These are phyloP conservation scores for Isoetes engelmannii DNA, from an alignment of 83 land plant genomes.

Conservation along the genomic window DNA sequence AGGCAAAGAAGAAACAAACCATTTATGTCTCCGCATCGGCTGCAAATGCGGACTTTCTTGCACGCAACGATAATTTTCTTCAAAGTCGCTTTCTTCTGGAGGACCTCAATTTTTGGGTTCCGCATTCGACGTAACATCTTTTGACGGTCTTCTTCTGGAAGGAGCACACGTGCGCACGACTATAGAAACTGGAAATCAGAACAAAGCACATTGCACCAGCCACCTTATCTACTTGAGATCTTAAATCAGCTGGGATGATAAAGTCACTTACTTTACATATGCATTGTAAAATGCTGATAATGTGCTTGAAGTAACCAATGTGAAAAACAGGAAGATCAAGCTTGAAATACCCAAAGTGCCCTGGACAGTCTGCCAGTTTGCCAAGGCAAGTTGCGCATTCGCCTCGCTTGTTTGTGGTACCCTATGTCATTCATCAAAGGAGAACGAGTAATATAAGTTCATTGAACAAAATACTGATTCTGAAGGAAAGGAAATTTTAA, in stretches of 20 bases:
- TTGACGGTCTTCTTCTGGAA: slow-evolving; percentile 59
- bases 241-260: too few relatives aligned
- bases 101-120: slow-evolving; percentile 52
- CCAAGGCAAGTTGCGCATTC: slow-evolving; percentile 71
- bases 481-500: not conserved
- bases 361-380: slow-evolving; percentile 64
- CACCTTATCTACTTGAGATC: too few relatives aligned
- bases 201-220: too few relatives aligned
- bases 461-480: not conserved
- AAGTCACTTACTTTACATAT: slow-evolving; percentile 77
- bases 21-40: slow-evolving; percentile 65
- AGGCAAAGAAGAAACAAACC: slow-evolving; percentile 38
- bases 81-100: slow-evolving; percentile 47
- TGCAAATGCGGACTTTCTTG: slow-evolving; percentile 45
- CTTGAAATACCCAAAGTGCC: slow-evolving; percentile 79
- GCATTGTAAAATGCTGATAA: slow-evolving; percentile 69
- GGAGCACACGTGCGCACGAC: slow-evolving; percentile 63
- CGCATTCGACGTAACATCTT: slow-evolving; percentile 59
- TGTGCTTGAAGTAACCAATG: slow-evolving; percentile 69
- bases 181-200: slow-evolving; percentile 8
- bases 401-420: slow-evolving; percentile 63
- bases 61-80: slow-evolving; percentile 58
- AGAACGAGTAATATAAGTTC: not conserved
- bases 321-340: slow-evolving; percentile 81
- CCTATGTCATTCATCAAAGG: slow-evolving; percentile 35